A percentile compares a stretch with the other conserved stretches of the same genome.
Conservation (phyloP, 139 green algal genomes). For the Picochlorum sp. region DNA sequence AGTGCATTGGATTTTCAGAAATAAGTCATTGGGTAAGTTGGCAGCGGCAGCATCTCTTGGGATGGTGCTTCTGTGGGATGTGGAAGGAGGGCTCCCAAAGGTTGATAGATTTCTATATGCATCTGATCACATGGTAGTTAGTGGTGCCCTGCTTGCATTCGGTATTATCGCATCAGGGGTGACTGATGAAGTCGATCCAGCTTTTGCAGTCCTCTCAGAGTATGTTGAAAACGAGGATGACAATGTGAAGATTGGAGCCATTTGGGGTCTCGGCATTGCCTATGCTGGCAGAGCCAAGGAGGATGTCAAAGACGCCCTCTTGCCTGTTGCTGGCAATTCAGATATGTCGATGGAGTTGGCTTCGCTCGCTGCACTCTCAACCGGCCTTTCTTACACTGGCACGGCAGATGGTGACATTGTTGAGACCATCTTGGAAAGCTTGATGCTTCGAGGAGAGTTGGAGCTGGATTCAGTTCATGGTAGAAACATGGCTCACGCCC, state of each 20-base stretch:
- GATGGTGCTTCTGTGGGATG: slow-evolving; percentile 90
- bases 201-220: slow-evolving; percentile 91
- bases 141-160: slow-evolving; percentile 86
- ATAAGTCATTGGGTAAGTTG: slow-evolving; percentile 96
- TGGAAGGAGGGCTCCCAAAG: slow-evolving; percentile 89
- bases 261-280: slow-evolving; percentile 91
- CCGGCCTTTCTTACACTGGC: slow-evolving; percentile 84
- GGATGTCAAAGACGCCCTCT: slow-evolving; percentile 55
- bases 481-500: slow-evolving; percentile 71
- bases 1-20: slow-evolving; percentile 97
- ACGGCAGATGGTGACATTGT: slow-evolving; percentile 63
- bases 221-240: slow-evolving; percentile 69
- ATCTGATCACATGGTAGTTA: slow-evolving; percentile 69
- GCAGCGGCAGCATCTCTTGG: slow-evolving; percentile 82
- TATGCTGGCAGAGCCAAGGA: slow-evolving; percentile 79
- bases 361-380: slow-evolving; percentile 67
- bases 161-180: slow-evolving; percentile 83
- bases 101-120: slow-evolving; percentile 98
- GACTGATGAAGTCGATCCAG: slow-evolving; percentile 90
- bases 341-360: slow-evolving; percentile 64
- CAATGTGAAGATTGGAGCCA: slow-evolving; percentile 62
- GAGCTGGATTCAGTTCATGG: slow-evolving; percentile 71
- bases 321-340: slow-evolving; percentile 61
- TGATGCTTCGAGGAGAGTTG: slow-evolving; percentile 76
- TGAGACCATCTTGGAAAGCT: slow-evolving; percentile 73